phyloP scores from a whole-genome alignment of 83 land plant genomes.

The Isoetes engelmannii region DNA sequence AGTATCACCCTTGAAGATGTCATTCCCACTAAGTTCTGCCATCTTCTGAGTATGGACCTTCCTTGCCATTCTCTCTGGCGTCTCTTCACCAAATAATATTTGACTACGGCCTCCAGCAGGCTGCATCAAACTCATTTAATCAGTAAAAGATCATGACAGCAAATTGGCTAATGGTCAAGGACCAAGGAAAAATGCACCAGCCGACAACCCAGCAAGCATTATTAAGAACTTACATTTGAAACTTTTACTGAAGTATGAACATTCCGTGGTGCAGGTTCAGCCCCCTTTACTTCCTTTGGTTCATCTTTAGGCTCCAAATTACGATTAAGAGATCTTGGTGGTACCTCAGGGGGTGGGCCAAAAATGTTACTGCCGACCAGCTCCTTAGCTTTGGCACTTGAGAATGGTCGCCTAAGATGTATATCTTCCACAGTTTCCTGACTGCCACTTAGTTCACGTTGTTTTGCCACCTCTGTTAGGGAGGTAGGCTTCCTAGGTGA shows the following conservation, averaged over 20 bases:
- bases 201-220: neutral
- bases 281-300: constrained; percentile 36
- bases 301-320: constrained; percentile 39
- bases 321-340: constrained; percentile 27
- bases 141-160: neutral
- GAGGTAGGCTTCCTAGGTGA: constrained; percentile 76
- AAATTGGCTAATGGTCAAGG: neutral
- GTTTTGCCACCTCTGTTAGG: constrained; percentile 81
- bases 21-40: constrained; percentile 65
- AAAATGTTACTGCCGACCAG: constrained; percentile 42
- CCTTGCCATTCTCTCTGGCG: constrained; percentile 43
- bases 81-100: constrained; percentile 50
- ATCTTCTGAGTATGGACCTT: constrained; percentile 68
- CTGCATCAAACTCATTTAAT: constrained; percentile 25
- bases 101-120: constrained; percentile 74
- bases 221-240: constrained; percentile 54
- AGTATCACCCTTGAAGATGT: constrained; percentile 68
- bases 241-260: constrained; percentile 77
- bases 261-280: constrained; percentile 52
- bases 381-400: constrained; percentile 41
- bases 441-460: constrained; percentile 65
- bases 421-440: constrained; percentile 27
- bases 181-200: constrained; percentile 2
- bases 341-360: constrained; percentile 44
- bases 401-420: constrained; percentile 26